These are phyloP conservation scores for Gynochthodes officinalis DNA, from an alignment of 257 asterid species.

Conservation along the genomic window DNA sequence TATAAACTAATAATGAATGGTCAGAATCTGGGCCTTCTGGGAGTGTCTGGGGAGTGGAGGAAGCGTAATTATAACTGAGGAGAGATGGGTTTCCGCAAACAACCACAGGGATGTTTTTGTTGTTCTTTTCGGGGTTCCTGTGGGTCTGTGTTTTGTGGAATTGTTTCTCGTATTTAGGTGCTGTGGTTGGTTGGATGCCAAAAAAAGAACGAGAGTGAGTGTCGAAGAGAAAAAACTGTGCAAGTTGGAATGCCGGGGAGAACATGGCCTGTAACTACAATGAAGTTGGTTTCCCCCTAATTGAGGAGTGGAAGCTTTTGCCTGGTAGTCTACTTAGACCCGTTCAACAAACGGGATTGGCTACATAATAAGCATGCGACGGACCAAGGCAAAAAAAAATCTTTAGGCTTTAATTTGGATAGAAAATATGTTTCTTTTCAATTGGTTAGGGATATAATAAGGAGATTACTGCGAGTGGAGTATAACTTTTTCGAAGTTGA, in stretches of 20 bases:
- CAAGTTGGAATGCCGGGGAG: constrained; percentile 35
- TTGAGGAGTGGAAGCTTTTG: background rate
- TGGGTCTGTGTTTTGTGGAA: constrained; percentile 15
- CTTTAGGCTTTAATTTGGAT: no score
- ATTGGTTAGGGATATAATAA: no score
- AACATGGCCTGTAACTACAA: constrained; percentile 35
- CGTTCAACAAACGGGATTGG: background rate
- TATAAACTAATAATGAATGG: constrained; percentile 14
- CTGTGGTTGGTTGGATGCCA: constrained; percentile 24
- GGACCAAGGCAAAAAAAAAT: no score
- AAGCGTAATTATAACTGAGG: constrained; percentile 8
- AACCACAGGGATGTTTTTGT: constrained; percentile 14
- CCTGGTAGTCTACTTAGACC: background rate
- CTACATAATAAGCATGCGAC: background rate
- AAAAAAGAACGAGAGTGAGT: constrained; percentile 27
- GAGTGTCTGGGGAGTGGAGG: background rate
- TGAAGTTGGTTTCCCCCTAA: constrained; percentile 10
- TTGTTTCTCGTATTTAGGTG: constrained; percentile 16
- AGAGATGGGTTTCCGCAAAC: constrained; percentile 17
- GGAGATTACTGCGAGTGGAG: no score
- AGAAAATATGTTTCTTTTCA: no score
- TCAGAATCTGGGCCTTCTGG: constrained; percentile 10
- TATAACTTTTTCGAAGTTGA: no score
- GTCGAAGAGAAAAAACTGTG: constrained; percentile 24
- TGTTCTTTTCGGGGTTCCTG: background rate